Conservation (phyloP, 2,329 filamentous ascomycete genomes). For the Claviceps sorghi region DNA sequence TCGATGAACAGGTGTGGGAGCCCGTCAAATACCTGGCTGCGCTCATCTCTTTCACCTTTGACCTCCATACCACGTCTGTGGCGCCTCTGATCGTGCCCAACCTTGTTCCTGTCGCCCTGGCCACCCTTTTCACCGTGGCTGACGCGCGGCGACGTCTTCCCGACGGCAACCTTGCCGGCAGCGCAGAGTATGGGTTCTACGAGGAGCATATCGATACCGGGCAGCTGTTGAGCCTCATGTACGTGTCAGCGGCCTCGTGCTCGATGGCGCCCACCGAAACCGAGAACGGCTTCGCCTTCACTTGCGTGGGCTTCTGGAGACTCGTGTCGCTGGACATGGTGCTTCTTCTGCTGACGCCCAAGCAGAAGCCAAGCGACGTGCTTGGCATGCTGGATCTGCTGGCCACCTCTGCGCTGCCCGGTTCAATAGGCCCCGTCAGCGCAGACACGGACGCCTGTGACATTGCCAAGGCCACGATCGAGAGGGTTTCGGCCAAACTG, state of each 20-base stretch:
- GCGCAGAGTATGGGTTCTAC: conserved; percentile 23
- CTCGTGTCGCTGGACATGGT: conserved; percentile 51
- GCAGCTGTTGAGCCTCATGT: conserved; percentile 51
- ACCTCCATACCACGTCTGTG: conserved; percentile 43
- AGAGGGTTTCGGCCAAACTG: conserved; percentile 48
- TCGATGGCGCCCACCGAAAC: conserved; percentile 22
- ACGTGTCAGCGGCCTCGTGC: conserved; percentile 47
- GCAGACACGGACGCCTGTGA: conserved; percentile 27
- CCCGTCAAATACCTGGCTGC: conserved; percentile 53
- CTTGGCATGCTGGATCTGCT: conserved; percentile 50
- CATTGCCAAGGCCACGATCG: conserved; percentile 36
- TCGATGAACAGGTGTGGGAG: conserved; percentile 45
- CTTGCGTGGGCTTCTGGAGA: conserved; percentile 46
- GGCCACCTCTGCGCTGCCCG: conserved; percentile 46
- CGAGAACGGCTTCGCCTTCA: conserved; percentile 16
- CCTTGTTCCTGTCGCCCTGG: conserved; percentile 39
- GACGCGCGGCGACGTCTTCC: conserved; percentile 38
- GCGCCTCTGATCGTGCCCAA: conserved; percentile 44
- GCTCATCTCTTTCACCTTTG: conserved; percentile 48
- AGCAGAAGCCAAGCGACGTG: conserved; percentile 50
- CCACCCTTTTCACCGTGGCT: conserved; percentile 45
- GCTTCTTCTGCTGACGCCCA: conserved; percentile 50
- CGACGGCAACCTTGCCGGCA: conserved; percentile 32
- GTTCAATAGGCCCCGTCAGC: conserved; percentile 52
- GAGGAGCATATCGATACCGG: conserved; percentile 46